Percentiles rank a stretch among this genome's conserved stretches.
phyloP scores from a whole-genome alignment of 192 early-diverging fungal genomes.

The Blastocladiella britannica region DNA sequence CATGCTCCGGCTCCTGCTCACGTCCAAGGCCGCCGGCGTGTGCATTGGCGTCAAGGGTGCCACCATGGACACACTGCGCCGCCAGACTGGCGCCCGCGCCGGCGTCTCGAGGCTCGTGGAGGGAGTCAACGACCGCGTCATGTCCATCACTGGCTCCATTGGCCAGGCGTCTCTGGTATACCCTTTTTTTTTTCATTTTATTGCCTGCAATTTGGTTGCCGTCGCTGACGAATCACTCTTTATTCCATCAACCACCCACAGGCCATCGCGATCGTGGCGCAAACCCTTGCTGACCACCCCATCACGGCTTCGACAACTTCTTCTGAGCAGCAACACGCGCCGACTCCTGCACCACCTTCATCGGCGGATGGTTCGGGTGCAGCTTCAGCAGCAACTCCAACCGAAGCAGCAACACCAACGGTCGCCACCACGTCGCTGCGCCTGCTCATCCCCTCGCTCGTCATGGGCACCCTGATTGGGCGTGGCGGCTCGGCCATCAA shows the following conservation, averaged over 20 bases:
- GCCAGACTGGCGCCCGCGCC: slow-evolving; percentile 64
- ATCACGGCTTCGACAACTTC: slow-evolving; percentile 22
- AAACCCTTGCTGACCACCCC: slow-evolving; percentile 53
- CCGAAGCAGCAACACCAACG: slow-evolving; percentile 18
- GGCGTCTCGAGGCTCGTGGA: slow-evolving; percentile 78
- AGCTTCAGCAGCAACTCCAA: slow-evolving; percentile 23
- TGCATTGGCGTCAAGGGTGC: slow-evolving; percentile 43
- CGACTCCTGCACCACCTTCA: not conserved
- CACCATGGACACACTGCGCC: slow-evolving; percentile 75
- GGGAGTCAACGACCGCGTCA: slow-evolving; percentile 60
- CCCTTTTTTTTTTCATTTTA: slow-evolving; percentile 4
- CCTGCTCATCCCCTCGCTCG: slow-evolving; percentile 70
- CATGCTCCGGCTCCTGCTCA: not conserved
- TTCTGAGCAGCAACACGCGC: not conserved
- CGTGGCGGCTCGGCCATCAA: slow-evolving; percentile 84
- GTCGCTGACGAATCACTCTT: slow-evolving; percentile 1
- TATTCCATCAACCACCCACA: slow-evolving; percentile 7
- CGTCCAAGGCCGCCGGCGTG: not conserved
- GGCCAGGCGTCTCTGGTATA: slow-evolving; percentile 13
- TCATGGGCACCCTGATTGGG: slow-evolving; percentile 86
- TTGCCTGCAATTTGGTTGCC: not conserved
- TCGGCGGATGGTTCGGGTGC: not conserved
- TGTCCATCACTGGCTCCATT: slow-evolving; percentile 21
- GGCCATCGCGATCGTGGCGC: slow-evolving; percentile 69
- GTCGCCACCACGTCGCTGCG: slow-evolving; percentile 43